Percentiles rank a stretch among this genome's conserved stretches.
These are phyloP conservation scores for Pelargonium cotyledonis DNA, from an alignment of 441 rosid genomes.

Conservation along the genomic window DNA sequence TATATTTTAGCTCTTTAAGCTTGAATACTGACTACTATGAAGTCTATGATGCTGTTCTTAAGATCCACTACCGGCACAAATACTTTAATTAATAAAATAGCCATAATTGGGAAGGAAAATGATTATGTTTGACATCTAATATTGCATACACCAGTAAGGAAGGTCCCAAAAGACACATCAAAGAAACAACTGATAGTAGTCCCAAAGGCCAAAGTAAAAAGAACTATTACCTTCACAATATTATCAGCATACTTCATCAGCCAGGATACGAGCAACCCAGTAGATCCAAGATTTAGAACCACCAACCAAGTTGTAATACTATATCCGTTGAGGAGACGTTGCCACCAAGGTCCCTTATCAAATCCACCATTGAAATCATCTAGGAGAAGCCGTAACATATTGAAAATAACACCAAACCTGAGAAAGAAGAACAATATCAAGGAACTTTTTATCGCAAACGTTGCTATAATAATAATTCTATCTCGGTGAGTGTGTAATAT, in stretches of 20 bases:
- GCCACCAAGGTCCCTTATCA: constrained; percentile 96
- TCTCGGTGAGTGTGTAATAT: not conserved
- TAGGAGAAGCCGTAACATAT: constrained; percentile 62
- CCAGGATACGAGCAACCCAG: constrained; percentile 82
- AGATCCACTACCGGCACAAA: too few relatives aligned
- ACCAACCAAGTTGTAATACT: constrained; percentile 78
- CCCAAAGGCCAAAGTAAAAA: constrained; percentile 4
- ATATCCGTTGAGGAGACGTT: constrained; percentile 70
- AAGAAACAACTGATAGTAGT: not conserved
- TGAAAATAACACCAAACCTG: constrained; percentile 85
- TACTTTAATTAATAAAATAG: too few relatives aligned
- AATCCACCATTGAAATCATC: constrained; percentile 82
- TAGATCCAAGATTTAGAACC: constrained; percentile 73
- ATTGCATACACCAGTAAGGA: not conserved
- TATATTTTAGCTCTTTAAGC: not conserved
- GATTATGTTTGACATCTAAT: too few relatives aligned
- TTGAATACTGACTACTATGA: not conserved
- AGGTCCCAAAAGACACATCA: not conserved
- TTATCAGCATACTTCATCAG: constrained; percentile 84
- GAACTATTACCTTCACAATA: constrained; percentile 54
- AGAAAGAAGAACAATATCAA: constrained; percentile 11
- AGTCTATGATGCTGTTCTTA: not conserved
- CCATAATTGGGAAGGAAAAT: too few relatives aligned
- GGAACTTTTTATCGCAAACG: not conserved
- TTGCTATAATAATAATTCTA: not conserved